Evolutionary conservation across 176 grass and related monocot genomes (phyloP), one percentile per base, ranked within the genome.

Genomic region (Urochloa ruziziensis): DNA sequence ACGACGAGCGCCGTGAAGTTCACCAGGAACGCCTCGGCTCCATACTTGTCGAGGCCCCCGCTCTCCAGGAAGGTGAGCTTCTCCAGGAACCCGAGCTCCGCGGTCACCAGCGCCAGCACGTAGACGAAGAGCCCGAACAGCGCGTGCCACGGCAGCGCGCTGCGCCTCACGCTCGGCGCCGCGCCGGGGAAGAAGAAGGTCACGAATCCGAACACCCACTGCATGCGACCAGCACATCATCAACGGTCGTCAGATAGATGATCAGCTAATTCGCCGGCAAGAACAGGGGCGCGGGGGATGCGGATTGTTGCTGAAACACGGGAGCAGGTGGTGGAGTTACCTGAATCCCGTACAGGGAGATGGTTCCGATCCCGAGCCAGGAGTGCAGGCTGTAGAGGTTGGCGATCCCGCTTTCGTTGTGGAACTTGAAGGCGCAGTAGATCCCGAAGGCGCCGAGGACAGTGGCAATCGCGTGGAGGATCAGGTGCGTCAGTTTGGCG

Each of bases 331-430:
- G 7, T 40, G 39, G 52, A 0, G 0, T 62, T 81, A 90, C 91
- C 96, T 99, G 96, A 58, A 96, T 73, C 9, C 56, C 82, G 46
- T 99, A 96, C 0, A 96, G 74, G 29, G 77, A 77, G 56, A 96
- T 99, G 18, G 96, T 88, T 8, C 93, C 89, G 49, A 99, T 80
- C 18, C 96, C 96, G 60, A 99, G 87, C 91, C 96, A 99, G 32
- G 96, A 96, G 80, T 96, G 93, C 47, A 99, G 77, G 77, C 93
- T 99, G 85, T 99, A 99, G 44, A 94, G 79, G 90, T 99, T 99
- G 70, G 65, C 87, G 79, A 99, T 99, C 32, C 93, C 93, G 39
- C 93, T 96, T 7, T 99, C 96, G 12, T 99, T 94, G 91, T 99
- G 96, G 77, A 28, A 86, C 73, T 96, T 96, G 79, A 99, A 96